Evolutionary conservation across 306 rosid species (phyloP).

Genomic region (Spatholobus suberectus): DNA sequence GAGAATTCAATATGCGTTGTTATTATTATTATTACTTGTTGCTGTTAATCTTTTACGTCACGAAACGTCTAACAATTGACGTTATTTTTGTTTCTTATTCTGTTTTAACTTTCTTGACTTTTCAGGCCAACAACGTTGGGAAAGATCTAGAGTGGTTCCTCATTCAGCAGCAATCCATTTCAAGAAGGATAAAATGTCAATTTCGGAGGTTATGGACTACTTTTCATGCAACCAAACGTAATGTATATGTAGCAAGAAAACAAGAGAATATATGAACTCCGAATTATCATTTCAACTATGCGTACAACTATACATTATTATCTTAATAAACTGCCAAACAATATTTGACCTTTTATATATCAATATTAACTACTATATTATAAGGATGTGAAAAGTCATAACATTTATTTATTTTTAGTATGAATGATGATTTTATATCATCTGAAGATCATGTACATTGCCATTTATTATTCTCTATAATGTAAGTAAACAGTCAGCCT

Average conservation of each 20-base stretch:
- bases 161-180: conserved; percentile 26
- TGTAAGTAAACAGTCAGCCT: not conserved
- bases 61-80: not conserved
- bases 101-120: not conserved
- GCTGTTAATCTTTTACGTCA: not conserved
- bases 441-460: not conserved
- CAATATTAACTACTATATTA: not conserved
- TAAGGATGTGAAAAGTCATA: not conserved
- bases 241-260: not conserved
- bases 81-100: not conserved
- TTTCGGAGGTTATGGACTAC: conserved; percentile 30
- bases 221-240: conserved; percentile 29
- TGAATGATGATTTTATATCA: not conserved
- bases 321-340: not conserved
- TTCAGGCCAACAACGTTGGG: not conserved
- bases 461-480: not conserved
- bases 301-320: not conserved
- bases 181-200: conserved; percentile 32
- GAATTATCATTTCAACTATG: not conserved
- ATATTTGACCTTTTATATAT: not conserved
- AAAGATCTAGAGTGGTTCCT: not conserved
- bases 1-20: not conserved
- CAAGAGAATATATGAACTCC: not conserved
- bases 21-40: not conserved
- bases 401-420: not conserved